Percentiles rank a stretch among this genome's conserved stretches.
These are phyloP conservation scores for Pestalotiopsis fici DNA, from an alignment of 2,329 filamentous ascomycete genomes.

Conservation along the genomic window DNA sequence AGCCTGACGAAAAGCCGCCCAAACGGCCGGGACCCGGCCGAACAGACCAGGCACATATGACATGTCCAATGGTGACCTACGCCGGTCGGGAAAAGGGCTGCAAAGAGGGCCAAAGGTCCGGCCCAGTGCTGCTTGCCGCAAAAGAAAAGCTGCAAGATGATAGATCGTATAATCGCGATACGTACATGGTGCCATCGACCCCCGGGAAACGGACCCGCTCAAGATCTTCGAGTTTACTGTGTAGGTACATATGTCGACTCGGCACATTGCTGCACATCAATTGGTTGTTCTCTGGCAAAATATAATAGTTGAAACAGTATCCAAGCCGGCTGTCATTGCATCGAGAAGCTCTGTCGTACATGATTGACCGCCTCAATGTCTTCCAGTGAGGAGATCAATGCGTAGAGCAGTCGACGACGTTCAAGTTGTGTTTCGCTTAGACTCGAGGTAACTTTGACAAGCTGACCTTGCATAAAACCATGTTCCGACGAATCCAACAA, in stretches of 20 bases:
- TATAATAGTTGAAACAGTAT: neutral
- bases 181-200: neutral
- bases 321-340: neutral
- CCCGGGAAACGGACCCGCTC: neutral
- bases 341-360: neutral
- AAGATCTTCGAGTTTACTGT: neutral
- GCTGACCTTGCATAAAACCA: neutral
- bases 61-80: neutral
- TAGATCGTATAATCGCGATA: constrained; percentile 4
- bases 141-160: constrained; percentile 3
- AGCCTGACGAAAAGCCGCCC: neutral
- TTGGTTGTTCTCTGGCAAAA: neutral
- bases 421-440: neutral
- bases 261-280: neutral
- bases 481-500: neutral
- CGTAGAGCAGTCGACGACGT: neutral
- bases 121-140: neutral
- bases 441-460: neutral
- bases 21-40: neutral
- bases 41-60: neutral
- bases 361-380: neutral
- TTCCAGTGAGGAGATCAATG: neutral
- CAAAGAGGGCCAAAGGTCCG: neutral
- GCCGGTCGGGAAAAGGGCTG: neutral
- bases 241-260: neutral